phyloP scores from a whole-genome alignment of 352 stramenopile genomes.

The Thraustochytrium striatum region DNA sequence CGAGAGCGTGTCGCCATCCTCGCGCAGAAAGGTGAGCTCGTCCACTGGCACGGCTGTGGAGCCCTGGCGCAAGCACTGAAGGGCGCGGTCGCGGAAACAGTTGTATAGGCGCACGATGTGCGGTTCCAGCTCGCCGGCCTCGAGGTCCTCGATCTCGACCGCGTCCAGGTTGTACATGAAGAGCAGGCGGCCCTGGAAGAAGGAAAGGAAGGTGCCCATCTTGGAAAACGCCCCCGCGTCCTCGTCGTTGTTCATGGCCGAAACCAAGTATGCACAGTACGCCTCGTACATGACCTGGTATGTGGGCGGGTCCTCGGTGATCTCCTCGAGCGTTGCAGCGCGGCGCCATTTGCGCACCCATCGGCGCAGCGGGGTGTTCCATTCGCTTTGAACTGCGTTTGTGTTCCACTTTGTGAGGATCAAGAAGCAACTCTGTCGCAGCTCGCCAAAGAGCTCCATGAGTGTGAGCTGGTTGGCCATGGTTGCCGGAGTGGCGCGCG shows the following conservation, averaged over 20 bases:
- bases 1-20: conserved; percentile 16
- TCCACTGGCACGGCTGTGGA: conserved; percentile 32
- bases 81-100: conserved; percentile 20
- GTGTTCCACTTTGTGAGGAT: conserved; percentile 46
- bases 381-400: conserved; percentile 26
- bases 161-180: conserved; percentile 30
- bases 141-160: conserved; percentile 11
- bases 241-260: conserved; percentile 43
- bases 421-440: conserved; percentile 41
- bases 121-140: conserved; percentile 44
- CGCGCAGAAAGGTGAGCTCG: conserved; percentile 17
- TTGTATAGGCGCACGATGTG: conserved; percentile 31
- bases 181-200: conserved; percentile 31
- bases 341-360: conserved; percentile 28
- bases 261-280: conserved; percentile 19
- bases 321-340: conserved; percentile 16
- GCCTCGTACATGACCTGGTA: conserved; percentile 32
- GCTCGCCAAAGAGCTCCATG: conserved; percentile 44
- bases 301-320: conserved; percentile 29
- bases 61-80: conserved; percentile 29
- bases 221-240: conserved; percentile 41
- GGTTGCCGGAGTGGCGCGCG: conserved; percentile 31
- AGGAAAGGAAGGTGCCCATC: conserved; percentile 44
- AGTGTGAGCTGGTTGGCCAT: conserved; percentile 43
- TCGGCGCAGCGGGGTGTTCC: neutral